Evolutionary conservation across 139 green algal genomes (phyloP), one percentile per base, ranked within the genome.

Genomic region (Micromonas pusilla): DNA sequence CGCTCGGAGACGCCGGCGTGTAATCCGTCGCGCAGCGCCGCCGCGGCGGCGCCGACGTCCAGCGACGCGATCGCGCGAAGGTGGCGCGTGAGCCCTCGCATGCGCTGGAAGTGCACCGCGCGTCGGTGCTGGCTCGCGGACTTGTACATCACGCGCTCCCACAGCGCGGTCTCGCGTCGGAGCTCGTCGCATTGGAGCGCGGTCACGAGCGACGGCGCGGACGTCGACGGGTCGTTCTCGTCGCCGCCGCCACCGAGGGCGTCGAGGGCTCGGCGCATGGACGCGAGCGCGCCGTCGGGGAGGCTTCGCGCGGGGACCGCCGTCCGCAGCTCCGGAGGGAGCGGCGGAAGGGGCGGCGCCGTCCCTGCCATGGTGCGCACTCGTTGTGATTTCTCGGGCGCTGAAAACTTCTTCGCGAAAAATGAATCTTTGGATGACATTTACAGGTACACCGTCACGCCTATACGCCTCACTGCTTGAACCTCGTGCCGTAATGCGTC

Each of bases 61-160:
- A 70, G 63, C 9, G 63, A 70, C 9, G 63, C 63, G 9, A 70
- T 9, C 26, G 63, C 30, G 63, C 63, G 63, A 6, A 70, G 13
- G 63, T 34, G 63, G 19, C 26, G 26, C 26, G 26, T 32, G 9
- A 70, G 9, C 13, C 26, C 63, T 34, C 26, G 9, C 63, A 70
- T 32, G 63, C 30, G 63, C 63, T 34, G 63, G 26, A 32, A 70
- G 19, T 70, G 30, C 26, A 38, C 26, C 63, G 26, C 63, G 63
- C 63, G 63, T 16, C 19, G 9, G 63, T 70, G 63, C 63, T 70
- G 63, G 19, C 30, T 70, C 26, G 26, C 26, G 19, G 6, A 30
- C 63, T 70, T 70, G 63, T 70, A 70, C 63, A 70, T 34, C 26
- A 70, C 19, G 63, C 63, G 63, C 63, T 70, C 26, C 26, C 26